Conservation (phyloP, 192 early-diverging fungal genomes). For the Coemansia sp. region DNA sequence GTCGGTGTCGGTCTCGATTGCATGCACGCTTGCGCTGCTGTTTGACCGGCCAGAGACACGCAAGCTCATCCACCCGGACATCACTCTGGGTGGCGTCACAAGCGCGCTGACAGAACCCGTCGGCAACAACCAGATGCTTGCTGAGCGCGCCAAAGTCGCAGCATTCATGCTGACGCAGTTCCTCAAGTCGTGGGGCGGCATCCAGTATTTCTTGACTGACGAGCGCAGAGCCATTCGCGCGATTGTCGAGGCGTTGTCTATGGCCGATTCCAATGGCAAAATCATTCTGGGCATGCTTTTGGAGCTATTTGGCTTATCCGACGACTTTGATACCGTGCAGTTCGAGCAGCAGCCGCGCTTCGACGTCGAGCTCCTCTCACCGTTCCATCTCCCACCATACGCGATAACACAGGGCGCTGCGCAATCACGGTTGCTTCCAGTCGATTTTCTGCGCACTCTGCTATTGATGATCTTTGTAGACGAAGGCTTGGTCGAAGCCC, state of each 20-base stretch:
- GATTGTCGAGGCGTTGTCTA: conserved; percentile 36
- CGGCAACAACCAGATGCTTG: conserved; percentile 36
- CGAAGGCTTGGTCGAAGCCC: conserved; percentile 52
- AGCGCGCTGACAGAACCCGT: conserved; percentile 48
- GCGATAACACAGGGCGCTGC: conserved; percentile 38
- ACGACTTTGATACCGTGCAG: conserved; percentile 51
- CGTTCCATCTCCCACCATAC: conserved; percentile 35
- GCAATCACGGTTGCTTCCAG: conserved; percentile 37
- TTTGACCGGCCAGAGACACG: conserved; percentile 45
- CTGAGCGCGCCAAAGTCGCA: conserved; percentile 49
- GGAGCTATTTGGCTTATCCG: conserved; percentile 52
- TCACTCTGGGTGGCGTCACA: conserved; percentile 45
- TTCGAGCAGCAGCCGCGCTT: conserved; percentile 53
- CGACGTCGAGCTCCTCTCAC: conserved; percentile 48
- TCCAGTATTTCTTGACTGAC: conserved; percentile 55
- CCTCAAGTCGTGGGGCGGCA: conserved; percentile 56
- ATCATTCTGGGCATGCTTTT: conserved; percentile 54
- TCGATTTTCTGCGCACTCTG: conserved; percentile 52
- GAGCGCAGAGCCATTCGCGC: conserved; percentile 30
- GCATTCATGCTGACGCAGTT: conserved; percentile 53
- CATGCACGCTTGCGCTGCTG: conserved; percentile 35
- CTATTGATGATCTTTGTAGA: conserved; percentile 54
- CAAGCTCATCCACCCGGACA: conserved; percentile 25
- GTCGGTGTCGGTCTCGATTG: conserved; percentile 44
- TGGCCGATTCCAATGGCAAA: conserved; percentile 42